Evolutionary conservation across 306 rosid species (phyloP).

Genomic region (Vicia villosa): DNA sequence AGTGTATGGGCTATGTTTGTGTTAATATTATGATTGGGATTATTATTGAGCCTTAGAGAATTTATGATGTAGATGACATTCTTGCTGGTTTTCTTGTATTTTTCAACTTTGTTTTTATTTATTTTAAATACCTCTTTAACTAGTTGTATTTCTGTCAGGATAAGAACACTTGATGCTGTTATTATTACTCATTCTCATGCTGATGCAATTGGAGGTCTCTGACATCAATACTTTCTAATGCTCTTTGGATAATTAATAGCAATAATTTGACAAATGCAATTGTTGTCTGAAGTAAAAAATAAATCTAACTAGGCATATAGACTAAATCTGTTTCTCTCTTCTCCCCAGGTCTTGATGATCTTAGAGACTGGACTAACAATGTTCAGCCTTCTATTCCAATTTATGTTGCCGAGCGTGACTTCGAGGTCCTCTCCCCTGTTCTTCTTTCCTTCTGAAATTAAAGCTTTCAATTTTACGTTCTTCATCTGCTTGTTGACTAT

Average conservation of each 20-base stretch:
- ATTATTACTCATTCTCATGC: conserved; percentile 98
- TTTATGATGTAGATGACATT: conserved; percentile 18
- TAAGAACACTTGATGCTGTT: conserved; percentile 94
- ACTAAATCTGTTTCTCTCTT: conserved; percentile 33
- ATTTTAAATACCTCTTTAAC: conserved; percentile 42
- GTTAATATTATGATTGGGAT: conserved; percentile 11
- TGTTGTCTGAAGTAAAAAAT: conserved; percentile 23
- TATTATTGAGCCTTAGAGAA: conserved; percentile 13
- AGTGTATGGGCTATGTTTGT: neutral
- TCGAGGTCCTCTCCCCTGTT: conserved; percentile 61
- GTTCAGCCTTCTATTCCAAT: conserved; percentile 88
- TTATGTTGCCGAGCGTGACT: conserved; percentile 83
- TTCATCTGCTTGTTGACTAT: conserved; percentile 5
- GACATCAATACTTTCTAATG: conserved; percentile 41
- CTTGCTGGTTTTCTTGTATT: conserved; percentile 36
- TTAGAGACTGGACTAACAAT: conserved; percentile 97
- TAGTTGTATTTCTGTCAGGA: conserved; percentile 79
- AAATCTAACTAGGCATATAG: conserved; percentile 18
- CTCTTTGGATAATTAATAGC: conserved; percentile 38
- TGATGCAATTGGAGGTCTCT: conserved; percentile 98
- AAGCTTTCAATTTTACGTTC: conserved; percentile 10
- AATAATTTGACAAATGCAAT: conserved; percentile 27
- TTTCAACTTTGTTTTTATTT: conserved; percentile 20
- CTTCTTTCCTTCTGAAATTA: conserved; percentile 38
- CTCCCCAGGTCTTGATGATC: conserved; percentile 82